A percentile compares a stretch with the other conserved stretches of the same genome.
These are phyloP conservation scores for Wakefieldia striispora DNA, from an alignment of 768 basidiomycete genomes.

Conservation along the genomic window DNA sequence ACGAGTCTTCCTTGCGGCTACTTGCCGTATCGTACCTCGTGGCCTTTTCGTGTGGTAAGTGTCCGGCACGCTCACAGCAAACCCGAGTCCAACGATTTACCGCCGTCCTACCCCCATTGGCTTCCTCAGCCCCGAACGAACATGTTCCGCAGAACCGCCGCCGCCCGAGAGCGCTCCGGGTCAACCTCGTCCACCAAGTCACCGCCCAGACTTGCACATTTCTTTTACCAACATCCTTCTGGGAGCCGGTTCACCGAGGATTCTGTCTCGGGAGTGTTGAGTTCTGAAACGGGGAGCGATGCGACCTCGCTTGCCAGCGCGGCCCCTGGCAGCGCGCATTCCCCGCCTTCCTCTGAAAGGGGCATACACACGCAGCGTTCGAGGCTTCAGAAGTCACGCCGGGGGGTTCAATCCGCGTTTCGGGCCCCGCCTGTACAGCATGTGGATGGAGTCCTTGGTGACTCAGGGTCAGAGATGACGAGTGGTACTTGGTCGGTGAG, in stretches of 20 bases:
- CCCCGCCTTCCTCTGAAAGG: constrained; percentile 1
- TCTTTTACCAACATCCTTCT: constrained; percentile 16
- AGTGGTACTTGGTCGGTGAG: constrained; percentile 18
- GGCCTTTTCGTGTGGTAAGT: not conserved
- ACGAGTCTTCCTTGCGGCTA: not conserved
- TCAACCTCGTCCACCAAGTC: constrained; percentile 17
- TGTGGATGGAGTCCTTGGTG: not conserved
- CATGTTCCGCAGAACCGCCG: constrained; percentile 17
- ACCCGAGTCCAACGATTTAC: not conserved
- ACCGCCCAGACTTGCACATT: not conserved
- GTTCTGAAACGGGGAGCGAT: constrained; percentile 27
- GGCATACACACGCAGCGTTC: constrained; percentile 4
- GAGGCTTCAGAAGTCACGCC: constrained; percentile 21
- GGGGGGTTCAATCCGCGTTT: not conserved
- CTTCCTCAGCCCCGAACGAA: not conserved
- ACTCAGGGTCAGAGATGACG: constrained; percentile 7
- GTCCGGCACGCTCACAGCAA: not conserved
- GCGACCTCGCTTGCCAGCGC: constrained; percentile 1
- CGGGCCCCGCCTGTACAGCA: not conserved
- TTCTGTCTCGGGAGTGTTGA: constrained; percentile 22
- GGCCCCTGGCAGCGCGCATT: constrained; percentile 1
- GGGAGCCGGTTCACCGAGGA: constrained; percentile 32
- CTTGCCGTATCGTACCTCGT: not conserved
- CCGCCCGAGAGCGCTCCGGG: constrained; percentile 2
- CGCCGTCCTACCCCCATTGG: not conserved